A percentile compares a stretch with the other conserved stretches of the same genome.
These are phyloP conservation scores for Alternaria novae-zelandiae DNA, from an alignment of 2,329 filamentous ascomycete genomes.

Conservation along the genomic window DNA sequence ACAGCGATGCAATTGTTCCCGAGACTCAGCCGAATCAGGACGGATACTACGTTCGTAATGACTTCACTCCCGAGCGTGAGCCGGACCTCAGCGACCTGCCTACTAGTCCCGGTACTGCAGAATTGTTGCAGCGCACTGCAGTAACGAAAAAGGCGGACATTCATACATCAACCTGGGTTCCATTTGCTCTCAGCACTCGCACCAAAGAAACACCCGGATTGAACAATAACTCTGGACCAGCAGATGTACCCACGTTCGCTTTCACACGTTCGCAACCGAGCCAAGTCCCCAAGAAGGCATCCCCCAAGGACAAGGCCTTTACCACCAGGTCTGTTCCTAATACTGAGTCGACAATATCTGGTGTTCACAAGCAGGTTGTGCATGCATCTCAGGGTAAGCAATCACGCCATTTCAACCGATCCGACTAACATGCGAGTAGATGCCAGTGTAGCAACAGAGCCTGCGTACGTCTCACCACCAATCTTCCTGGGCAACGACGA, in stretches of 20 bases:
- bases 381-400: not conserved
- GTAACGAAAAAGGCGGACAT: not conserved
- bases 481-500: not conserved
- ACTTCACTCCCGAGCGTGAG: not conserved
- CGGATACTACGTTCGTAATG: too few relatives aligned
- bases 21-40: conserved; percentile 27
- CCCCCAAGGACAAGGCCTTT: not conserved
- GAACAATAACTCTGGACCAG: not conserved
- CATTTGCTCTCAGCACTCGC: not conserved
- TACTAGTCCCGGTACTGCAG: conserved; percentile 7
- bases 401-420: not conserved
- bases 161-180: not conserved
- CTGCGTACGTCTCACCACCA: not conserved
- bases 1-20: conserved; percentile 23
- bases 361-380: not conserved
- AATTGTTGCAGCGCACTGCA: conserved; percentile 3
- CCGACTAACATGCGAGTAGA: not conserved
- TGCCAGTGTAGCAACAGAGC: not conserved
- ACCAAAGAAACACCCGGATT: not conserved
- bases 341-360: not conserved
- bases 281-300: not conserved
- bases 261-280: not conserved
- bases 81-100: not conserved
- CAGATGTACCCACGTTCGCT: conserved; percentile 1
- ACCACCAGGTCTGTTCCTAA: not conserved